Conservation (phyloP, 1,284 basidiomycete species). For the Leccinum subatratum region DNA sequence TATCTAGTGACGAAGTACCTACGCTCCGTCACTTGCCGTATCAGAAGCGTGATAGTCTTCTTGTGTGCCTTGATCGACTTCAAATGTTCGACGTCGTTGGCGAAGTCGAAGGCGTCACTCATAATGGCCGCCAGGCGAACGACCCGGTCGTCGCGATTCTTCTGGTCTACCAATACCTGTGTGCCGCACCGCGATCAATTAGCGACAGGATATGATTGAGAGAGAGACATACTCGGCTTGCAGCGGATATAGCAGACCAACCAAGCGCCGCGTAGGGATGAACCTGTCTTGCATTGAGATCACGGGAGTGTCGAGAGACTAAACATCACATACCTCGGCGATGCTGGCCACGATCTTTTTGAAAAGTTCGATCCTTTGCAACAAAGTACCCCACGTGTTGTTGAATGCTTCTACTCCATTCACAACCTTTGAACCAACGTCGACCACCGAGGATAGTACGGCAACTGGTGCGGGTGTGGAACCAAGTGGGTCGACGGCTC, state of each 20-base stretch:
- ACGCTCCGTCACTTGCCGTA: too few relatives aligned
- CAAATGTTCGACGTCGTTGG: neutral
- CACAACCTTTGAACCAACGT: neutral
- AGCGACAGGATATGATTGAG: too few relatives aligned
- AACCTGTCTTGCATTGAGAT: too few relatives aligned
- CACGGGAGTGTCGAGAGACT: neutral
- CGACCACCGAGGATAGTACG: constrained; percentile 28
- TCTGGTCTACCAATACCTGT: neutral
- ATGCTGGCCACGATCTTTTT: neutral
- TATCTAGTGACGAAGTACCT: too few relatives aligned
- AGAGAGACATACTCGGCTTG: too few relatives aligned
- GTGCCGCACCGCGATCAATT: neutral
- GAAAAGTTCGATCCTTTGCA: too few relatives aligned
- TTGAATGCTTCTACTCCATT: neutral
- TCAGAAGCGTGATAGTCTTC: neutral
- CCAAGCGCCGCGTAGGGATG: too few relatives aligned
- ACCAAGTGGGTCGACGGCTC: too few relatives aligned
- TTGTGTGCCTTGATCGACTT: too few relatives aligned
- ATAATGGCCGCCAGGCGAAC: neutral
- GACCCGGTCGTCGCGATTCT: neutral
- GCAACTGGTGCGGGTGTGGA: too few relatives aligned
- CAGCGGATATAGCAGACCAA: too few relatives aligned
- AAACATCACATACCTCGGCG: neutral
- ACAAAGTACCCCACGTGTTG: neutral
- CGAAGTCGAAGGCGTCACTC: neutral